These are phyloP conservation scores for Rhizophagus sp. DNA, from an alignment of 192 early-diverging fungal species.

Conservation along the genomic window DNA sequence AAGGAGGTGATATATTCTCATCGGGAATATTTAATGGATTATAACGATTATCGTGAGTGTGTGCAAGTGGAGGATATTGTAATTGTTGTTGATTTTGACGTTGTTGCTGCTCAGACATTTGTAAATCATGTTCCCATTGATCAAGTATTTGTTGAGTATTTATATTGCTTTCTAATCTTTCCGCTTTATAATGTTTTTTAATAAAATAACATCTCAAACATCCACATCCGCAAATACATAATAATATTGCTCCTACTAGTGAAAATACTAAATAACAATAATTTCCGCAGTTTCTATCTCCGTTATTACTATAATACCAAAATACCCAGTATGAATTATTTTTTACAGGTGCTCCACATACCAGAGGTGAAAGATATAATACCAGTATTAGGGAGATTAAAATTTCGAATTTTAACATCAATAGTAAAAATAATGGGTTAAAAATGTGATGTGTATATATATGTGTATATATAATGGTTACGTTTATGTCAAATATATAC, in stretches of 20 bases:
- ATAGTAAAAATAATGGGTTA: no score
- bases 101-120: background rate
- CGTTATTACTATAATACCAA: slow-evolving; percentile 23
- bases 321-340: slow-evolving; percentile 11
- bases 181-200: background rate
- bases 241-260: slow-evolving; percentile 1
- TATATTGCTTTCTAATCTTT: background rate
- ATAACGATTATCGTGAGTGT: background rate
- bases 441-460: no score
- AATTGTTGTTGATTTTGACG: background rate
- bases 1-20: background rate
- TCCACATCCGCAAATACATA: background rate
- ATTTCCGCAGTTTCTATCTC: slow-evolving; percentile 10
- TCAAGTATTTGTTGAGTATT: background rate
- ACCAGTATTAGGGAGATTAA: no score
- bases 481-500: no score
- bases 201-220: background rate
- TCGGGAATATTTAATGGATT: background rate
- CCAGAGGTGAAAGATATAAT: no score
- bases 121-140: background rate
- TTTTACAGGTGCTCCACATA: no score
- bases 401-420: no score
- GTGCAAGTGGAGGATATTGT: background rate
- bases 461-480: no score
- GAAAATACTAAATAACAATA: slow-evolving; percentile 15